Conservation (phyloP, 1,139 yeast species). For the Zygosaccharomyces sapae region DNA sequence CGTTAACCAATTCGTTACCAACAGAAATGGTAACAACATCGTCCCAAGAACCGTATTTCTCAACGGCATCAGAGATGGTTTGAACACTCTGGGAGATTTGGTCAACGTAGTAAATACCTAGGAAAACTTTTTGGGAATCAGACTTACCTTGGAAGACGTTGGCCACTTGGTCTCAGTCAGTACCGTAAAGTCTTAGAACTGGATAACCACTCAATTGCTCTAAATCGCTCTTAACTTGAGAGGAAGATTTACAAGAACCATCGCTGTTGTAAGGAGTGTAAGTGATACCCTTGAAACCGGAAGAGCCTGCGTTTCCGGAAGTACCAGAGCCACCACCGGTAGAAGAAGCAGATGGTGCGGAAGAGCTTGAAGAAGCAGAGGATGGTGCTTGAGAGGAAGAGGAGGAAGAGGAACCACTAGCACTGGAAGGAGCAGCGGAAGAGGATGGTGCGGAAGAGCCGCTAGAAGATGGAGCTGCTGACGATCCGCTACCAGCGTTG, state of each 20-base stretch:
- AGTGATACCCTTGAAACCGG: conserved; percentile 61
- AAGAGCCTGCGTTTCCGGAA: conserved; percentile 35
- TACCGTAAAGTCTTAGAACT: conserved; percentile 74
- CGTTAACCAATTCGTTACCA: conserved; percentile 78
- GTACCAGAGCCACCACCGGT: conserved; percentile 30
- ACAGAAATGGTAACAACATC: conserved; percentile 69
- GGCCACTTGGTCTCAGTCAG: conserved; percentile 74
- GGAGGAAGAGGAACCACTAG: too few species aligned
- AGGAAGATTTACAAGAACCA: conserved; percentile 69
- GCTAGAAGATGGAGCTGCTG: conserved; percentile 32
- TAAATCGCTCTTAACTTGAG: conserved; percentile 58
- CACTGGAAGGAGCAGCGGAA: too few species aligned
- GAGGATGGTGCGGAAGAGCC: too few species aligned
- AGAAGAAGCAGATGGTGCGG: conserved; percentile 31
- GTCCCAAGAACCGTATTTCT: conserved; percentile 58
- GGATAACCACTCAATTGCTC: conserved; percentile 50
- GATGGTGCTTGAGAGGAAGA: too few species aligned
- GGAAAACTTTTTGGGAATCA: conserved; percentile 58
- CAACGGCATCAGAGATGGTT: conserved; percentile 53
- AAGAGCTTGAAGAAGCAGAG: conserved; percentile 12
- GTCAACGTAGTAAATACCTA: conserved; percentile 63
- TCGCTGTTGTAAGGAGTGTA: conserved; percentile 73
- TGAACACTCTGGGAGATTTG: conserved; percentile 50
- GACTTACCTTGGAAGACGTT: conserved; percentile 63
- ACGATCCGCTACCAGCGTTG: conserved; percentile 27